Percentiles rank a stretch among this genome's conserved stretches.
phyloP scores from a whole-genome alignment of 495 filamentous ascomycete species.

The Aspergillus bridgeri region DNA sequence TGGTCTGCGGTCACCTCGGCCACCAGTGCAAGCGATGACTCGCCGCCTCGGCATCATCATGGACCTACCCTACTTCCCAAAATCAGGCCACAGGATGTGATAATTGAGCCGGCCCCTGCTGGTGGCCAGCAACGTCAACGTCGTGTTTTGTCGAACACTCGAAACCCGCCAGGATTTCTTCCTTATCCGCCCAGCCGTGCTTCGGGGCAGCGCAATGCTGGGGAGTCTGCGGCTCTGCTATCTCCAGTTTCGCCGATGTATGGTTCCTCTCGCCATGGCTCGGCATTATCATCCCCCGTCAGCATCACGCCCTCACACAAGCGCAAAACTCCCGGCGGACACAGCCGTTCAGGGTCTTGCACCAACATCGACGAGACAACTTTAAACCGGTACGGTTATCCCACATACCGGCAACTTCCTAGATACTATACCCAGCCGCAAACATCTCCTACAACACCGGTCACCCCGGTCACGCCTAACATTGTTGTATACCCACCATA shows the following conservation, averaged over 20 bases:
- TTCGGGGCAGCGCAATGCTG: slow-evolving; percentile 52
- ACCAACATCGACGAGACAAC: slow-evolving; percentile 65
- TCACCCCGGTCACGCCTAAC: slow-evolving; percentile 41
- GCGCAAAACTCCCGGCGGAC: slow-evolving; percentile 42
- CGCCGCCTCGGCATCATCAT: slow-evolving; percentile 70
- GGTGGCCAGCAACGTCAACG: slow-evolving; percentile 46
- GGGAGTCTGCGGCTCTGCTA: slow-evolving; percentile 59
- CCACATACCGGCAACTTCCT: slow-evolving; percentile 76
- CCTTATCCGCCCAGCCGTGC: slow-evolving; percentile 40
- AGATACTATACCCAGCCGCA: slow-evolving; percentile 56
- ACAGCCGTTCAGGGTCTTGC: slow-evolving; percentile 62
- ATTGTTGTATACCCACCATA: slow-evolving; percentile 42
- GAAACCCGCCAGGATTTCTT: slow-evolving; percentile 46
- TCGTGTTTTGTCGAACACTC: slow-evolving; percentile 55
- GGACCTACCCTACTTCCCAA: slow-evolving; percentile 82
- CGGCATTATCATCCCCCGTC: slow-evolving; percentile 59
- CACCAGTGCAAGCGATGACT: slow-evolving; percentile 67
- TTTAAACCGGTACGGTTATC: slow-evolving; percentile 69
- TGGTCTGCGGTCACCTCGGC: slow-evolving; percentile 68
- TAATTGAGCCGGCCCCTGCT: slow-evolving; percentile 53
- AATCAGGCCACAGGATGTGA: slow-evolving; percentile 81
- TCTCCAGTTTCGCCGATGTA: slow-evolving; percentile 47
- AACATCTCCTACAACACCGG: slow-evolving; percentile 43
- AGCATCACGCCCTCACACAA: slow-evolving; percentile 51
- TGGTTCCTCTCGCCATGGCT: slow-evolving; percentile 28